Conservation (phyloP, 164 flowering plant genomes). For the Kingdonia uniflora region DNA sequence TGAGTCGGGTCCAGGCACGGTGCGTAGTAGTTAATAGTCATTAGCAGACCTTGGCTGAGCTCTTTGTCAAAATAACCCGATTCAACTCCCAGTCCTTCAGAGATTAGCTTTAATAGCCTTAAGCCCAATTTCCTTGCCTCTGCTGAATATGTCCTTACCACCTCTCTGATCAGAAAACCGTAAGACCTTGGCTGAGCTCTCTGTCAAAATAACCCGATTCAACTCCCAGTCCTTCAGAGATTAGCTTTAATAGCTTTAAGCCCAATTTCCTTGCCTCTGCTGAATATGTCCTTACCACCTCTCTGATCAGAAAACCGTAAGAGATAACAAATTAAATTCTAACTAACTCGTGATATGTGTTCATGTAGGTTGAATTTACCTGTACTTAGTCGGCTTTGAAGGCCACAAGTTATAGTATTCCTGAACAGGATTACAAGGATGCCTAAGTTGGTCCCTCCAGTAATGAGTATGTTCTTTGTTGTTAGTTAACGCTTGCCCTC, state of each 20-base stretch:
- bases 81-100: slow-evolving; percentile 32
- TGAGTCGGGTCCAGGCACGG: slow-evolving; percentile 40
- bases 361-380: slow-evolving; percentile 14
- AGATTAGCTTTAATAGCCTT: slow-evolving; percentile 26
- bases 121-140: slow-evolving; percentile 19
- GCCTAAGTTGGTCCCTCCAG: slow-evolving; percentile 15
- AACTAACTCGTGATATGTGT: no score
- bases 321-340: no score
- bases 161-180: no score
- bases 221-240: slow-evolving; percentile 31
- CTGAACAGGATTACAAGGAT: slow-evolving; percentile 29
- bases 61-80: slow-evolving; percentile 16
- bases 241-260: slow-evolving; percentile 23
- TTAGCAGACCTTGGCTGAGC: slow-evolving; percentile 10
- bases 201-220: slow-evolving; percentile 15
- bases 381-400: slow-evolving; percentile 26
- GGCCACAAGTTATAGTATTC: slow-evolving; percentile 29
- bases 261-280: not conserved
- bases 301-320: not conserved
- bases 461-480: slow-evolving; percentile 5
- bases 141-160: slow-evolving; percentile 15
- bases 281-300: not conserved
- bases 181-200: slow-evolving; percentile 15
- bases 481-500: slow-evolving; percentile 8
- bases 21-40: slow-evolving; percentile 27